A percentile compares a stretch with the other conserved stretches of the same genome.
phyloP scores from a whole-genome alignment of 2,329 filamentous ascomycete species.

The Gaeumannomyces sp. region DNA sequence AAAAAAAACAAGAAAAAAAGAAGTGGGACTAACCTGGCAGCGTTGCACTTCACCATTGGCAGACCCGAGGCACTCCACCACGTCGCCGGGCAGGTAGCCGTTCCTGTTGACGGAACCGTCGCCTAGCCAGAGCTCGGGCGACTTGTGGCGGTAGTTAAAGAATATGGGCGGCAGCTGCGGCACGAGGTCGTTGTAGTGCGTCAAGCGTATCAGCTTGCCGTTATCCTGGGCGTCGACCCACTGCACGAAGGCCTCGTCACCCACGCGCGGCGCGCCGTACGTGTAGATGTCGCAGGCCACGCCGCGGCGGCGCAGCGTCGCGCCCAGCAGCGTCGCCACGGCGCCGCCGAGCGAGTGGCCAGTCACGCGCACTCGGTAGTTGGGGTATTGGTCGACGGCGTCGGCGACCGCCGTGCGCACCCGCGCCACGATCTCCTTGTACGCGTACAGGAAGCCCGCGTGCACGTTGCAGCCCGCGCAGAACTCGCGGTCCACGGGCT shows the following conservation, averaged over 20 bases:
- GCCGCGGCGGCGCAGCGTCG: constrained; percentile 45
- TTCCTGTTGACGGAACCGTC: constrained; percentile 25
- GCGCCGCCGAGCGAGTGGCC: constrained; percentile 67
- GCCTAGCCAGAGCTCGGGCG: constrained; percentile 62
- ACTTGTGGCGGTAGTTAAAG: constrained; percentile 58
- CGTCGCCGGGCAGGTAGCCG: constrained; percentile 31
- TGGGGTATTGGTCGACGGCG: constrained; percentile 40
- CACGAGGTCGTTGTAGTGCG: constrained; percentile 61
- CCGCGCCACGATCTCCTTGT: constrained; percentile 42
- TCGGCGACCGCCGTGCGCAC: constrained; percentile 37
- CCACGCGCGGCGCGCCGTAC: constrained; percentile 63
- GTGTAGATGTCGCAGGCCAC: constrained; percentile 52
- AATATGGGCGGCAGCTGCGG: constrained; percentile 58
- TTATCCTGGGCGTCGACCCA: constrained; percentile 49
- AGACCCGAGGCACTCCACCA: constrained; percentile 43
- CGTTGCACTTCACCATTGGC: constrained; percentile 39
- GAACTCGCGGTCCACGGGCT: constrained; percentile 28
- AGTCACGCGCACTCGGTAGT: constrained; percentile 48
- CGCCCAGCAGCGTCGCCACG: constrained; percentile 54
- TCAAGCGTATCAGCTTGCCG: constrained; percentile 52
- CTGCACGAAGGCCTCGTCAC: constrained; percentile 47
- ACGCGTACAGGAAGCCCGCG: constrained; percentile 53
- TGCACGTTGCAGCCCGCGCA: constrained; percentile 45
- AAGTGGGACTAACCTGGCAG: constrained; percentile 30
- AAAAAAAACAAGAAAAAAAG: constrained; percentile 19